Evolutionary conservation across 169 alveolate species (phyloP), one percentile per base, ranked within the genome.

Genomic region (Eimeria maxima): DNA sequence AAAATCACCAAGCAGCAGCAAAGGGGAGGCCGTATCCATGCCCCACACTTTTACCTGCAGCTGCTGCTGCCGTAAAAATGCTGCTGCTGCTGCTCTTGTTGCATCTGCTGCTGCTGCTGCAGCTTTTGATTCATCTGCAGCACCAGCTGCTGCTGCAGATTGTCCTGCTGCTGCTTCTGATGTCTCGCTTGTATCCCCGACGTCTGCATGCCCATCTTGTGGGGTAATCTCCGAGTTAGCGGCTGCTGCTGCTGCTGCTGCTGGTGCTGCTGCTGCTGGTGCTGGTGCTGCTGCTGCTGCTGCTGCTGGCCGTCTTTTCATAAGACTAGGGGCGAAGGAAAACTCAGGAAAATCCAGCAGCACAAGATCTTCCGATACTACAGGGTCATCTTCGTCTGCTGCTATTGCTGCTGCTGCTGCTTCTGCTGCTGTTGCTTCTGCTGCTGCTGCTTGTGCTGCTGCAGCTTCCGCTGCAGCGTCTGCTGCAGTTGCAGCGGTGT

Each of bases 291-390:
- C 38, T 55, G 60, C 80, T 27, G 53, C 53, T 27, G 71, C 63
- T 60, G 74, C 63, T 20, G 33, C 60, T 0, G 53, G 93, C 10
- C 42, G n/a, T 38, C 93, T 57, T 45, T 60, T 38, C 78, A 55
- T 84, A 42, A 84, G 93, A 42, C 38, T 55, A 24, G 93, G 93
- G 44, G 93, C 76, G 10, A 84, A 55, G 57, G 93, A 84, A n/a
- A 84, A 84, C 80, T 84, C 93, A 14, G 93, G 93, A 38, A 84
- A 84, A 60, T 84, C 93, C 22, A 84, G 93, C 57, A 84, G 93
- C 76, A 84, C 53, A 44, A 84, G 93, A 24, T 84, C 93, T 60
- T 84, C 93, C 7, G 55, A 33, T 20, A 84, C 93, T n/a, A 84
- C 80, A 0, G 93, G 93, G 60, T 84, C 93, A 0, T 80, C 90